A percentile compares a stretch with the other conserved stretches of the same genome.
Evolutionary conservation across 441 rosid species (phyloP).

Genomic region (Biscutella laevigata): DNA sequence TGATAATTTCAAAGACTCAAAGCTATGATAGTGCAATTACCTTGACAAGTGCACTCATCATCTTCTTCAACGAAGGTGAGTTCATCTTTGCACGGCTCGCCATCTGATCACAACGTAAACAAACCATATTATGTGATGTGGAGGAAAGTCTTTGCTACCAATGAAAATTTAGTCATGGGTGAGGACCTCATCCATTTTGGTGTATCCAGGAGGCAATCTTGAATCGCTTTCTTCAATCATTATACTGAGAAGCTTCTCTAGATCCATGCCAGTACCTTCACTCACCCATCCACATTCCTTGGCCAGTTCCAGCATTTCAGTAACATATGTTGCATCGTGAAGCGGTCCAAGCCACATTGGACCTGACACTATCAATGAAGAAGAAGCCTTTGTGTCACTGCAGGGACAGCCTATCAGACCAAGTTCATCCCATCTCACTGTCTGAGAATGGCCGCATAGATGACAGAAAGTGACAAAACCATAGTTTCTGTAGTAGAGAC

Average conservation of each 20-base stretch:
- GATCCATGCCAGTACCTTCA: slow-evolving; percentile 40
- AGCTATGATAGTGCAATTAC: slow-evolving; percentile 21
- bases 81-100: slow-evolving; percentile 72
- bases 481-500: slow-evolving; percentile 46
- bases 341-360: slow-evolving; percentile 90
- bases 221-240: slow-evolving; percentile 84
- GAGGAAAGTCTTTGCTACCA: not conserved
- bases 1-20: not conserved
- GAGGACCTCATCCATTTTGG: slow-evolving; percentile 74
- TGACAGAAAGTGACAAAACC: slow-evolving; percentile 73
- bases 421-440: slow-evolving; percentile 62
- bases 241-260: slow-evolving; percentile 55
- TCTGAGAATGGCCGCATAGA: slow-evolving; percentile 54
- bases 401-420: slow-evolving; percentile 60
- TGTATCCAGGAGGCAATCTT: slow-evolving; percentile 72
- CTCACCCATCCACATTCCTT: slow-evolving; percentile 70
- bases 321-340: slow-evolving; percentile 46
- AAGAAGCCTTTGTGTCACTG: slow-evolving; percentile 35
- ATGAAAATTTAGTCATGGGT: not conserved
- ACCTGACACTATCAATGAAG: slow-evolving; percentile 55
- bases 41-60: slow-evolving; percentile 52
- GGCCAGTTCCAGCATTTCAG: slow-evolving; percentile 57
- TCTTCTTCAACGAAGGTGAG: slow-evolving; percentile 53
- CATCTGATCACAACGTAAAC: slow-evolving; percentile 35
- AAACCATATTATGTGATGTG: not conserved